phyloP scores from a whole-genome alignment of 495 filamentous ascomycete species.

The Oidiodendron maius region DNA sequence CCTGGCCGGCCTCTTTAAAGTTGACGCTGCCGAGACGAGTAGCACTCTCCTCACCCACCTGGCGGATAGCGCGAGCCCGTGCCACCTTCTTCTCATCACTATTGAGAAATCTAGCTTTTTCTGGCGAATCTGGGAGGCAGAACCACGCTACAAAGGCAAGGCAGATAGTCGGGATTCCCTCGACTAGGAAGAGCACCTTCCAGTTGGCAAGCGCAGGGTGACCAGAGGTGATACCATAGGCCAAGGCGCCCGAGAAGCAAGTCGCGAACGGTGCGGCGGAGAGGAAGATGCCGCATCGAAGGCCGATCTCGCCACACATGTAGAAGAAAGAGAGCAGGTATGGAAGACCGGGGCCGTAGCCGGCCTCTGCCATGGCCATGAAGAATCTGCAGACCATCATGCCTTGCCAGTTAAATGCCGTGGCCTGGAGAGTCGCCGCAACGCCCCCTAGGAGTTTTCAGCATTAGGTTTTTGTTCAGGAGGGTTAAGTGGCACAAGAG shows the following conservation, averaged over 20 bases:
- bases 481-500: slow-evolving; percentile 37
- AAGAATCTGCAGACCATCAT: slow-evolving; percentile 63
- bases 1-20: slow-evolving; percentile 11
- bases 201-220: slow-evolving; percentile 62
- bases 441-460: no score
- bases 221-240: slow-evolving; percentile 73
- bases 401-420: slow-evolving; percentile 52
- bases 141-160: slow-evolving; percentile 60
- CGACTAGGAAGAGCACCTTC: slow-evolving; percentile 76
- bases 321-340: slow-evolving; percentile 82
- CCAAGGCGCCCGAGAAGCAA: slow-evolving; percentile 70
- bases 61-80: slow-evolving; percentile 51
- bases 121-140: slow-evolving; percentile 65
- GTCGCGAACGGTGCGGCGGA: slow-evolving; percentile 74
- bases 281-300: slow-evolving; percentile 70
- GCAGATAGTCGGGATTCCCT: slow-evolving; percentile 62
- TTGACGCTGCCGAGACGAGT: slow-evolving; percentile 6
- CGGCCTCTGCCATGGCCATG: slow-evolving; percentile 45
- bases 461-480: no score
- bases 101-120: slow-evolving; percentile 61
- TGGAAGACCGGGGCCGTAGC: slow-evolving; percentile 63
- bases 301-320: slow-evolving; percentile 64
- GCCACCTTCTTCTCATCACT: slow-evolving; percentile 67
- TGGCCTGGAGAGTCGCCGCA: slow-evolving; percentile 52
- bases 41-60: slow-evolving; percentile 24